Base-by-base conservation (phyloP, 345 rosid genomes). In the Hevea brasiliensis region DNA sequence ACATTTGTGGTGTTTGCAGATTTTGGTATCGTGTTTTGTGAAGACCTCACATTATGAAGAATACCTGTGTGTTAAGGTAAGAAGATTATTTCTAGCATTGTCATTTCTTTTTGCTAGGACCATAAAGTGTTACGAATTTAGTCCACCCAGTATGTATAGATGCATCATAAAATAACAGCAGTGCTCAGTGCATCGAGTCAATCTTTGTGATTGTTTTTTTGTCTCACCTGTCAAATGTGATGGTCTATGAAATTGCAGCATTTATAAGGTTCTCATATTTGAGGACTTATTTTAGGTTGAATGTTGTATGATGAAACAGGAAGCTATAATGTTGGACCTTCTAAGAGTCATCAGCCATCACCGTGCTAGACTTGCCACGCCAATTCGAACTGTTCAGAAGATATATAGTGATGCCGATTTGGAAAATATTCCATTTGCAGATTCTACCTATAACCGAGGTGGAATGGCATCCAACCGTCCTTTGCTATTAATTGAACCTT, bases 1-100 rank as follows among this genome's bases (percentile, higher is more conserved):
- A 58, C 1, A 32, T 32, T 32, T 32, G 37, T 32, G 37, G 2
- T 32, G 37, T 74, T 75, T 71, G 69, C 89, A 90, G 93, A 87
- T 90, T 70, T 65, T 90, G 79, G 81, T 90, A 78, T 90, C 96
- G 26, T 90, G 93, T 76, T 90, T 90, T 66, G 90, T 90, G 74
- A 90, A 90, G 86, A 90, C 96, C 61, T 86, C 93, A 26, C 96
- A 84, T 74, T 72, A 72, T 61, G 93, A 90, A 80, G 96, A 90
- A 79, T 90, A 89, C 72, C 77, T 87, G 9, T 83, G 96, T 77
- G 93, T 90, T 40, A 89, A 90, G 88, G 96, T 90, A 76, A 79
- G 69, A 23, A 24, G 21, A 32, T 32, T 32, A 32, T 32, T 32
- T 32, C 37, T 32, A 32, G 37, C 37, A 32, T 64, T 51, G 5